A percentile compares a stretch with the other conserved stretches of the same genome.
phyloP scores from a whole-genome alignment of 768 basidiomycete genomes.

The Russula foetens region DNA sequence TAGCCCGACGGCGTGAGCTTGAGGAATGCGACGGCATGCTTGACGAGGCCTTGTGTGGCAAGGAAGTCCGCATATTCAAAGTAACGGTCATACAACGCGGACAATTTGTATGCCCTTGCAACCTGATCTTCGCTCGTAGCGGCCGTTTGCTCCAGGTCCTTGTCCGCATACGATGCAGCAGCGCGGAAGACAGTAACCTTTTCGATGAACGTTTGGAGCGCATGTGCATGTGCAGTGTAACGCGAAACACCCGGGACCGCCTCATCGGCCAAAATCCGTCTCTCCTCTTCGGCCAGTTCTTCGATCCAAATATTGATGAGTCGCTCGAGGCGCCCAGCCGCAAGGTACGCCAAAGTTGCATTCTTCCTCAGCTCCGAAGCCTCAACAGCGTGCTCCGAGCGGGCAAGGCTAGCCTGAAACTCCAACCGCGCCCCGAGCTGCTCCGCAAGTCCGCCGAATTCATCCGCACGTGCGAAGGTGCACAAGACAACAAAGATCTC shows the following conservation, averaged over 20 bases:
- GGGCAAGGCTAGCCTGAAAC: constrained; percentile 62
- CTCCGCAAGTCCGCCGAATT: constrained; percentile 83
- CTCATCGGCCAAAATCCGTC: constrained; percentile 34
- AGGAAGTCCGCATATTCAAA: constrained; percentile 93
- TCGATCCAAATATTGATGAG: constrained; percentile 88
- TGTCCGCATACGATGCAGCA: constrained; percentile 73
- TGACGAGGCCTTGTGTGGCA: constrained; percentile 81
- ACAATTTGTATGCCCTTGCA: constrained; percentile 70
- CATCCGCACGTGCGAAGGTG: constrained; percentile 81
- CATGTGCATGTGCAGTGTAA: constrained; percentile 76
- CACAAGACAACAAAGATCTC: constrained; percentile 96
- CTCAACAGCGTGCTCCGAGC: constrained; percentile 41
- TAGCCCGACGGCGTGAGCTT: constrained; percentile 75
- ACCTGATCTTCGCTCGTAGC: constrained; percentile 35
- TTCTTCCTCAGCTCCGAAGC: constrained; percentile 61
- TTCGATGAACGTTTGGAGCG: constrained; percentile 90
- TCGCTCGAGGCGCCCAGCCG: constrained; percentile 81
- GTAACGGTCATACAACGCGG: constrained; percentile 84
- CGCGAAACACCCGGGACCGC: constrained; percentile 40
- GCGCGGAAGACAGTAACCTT: constrained; percentile 92
- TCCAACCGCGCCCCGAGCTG: constrained; percentile 89
- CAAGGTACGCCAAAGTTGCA: constrained; percentile 89
- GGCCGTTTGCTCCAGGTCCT: constrained; percentile 43
- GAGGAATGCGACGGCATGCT: constrained; percentile 74
- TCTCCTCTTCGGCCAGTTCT: constrained; percentile 84